phyloP scores from a whole-genome alignment of 208 protist species.

The Wallacemonas sp. region DNA sequence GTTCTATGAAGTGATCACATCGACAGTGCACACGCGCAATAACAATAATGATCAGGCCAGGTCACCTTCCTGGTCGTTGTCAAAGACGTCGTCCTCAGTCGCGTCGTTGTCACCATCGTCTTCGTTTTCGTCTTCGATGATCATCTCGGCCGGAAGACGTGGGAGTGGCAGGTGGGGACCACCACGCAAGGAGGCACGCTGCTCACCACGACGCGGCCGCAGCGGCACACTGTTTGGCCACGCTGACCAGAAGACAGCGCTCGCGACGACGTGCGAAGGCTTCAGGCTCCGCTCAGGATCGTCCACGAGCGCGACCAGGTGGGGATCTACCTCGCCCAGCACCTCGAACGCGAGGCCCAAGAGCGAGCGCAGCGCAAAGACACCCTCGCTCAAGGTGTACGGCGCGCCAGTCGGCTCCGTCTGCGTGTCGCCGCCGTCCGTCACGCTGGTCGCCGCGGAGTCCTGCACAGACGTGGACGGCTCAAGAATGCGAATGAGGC shows the following conservation, averaged over 20 bases:
- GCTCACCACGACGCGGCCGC: slow-evolving; percentile 22
- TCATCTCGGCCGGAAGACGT: slow-evolving; percentile 31
- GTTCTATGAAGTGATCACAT: not conserved
- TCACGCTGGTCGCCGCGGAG: slow-evolving; percentile 11
- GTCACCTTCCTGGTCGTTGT: not conserved
- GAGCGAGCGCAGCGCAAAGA: slow-evolving; percentile 33
- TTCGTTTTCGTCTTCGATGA: slow-evolving; percentile 22
- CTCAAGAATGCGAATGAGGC: slow-evolving; percentile 33
- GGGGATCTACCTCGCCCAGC: slow-evolving; percentile 26
- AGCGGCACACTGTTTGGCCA: slow-evolving; percentile 25
- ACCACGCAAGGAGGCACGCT: slow-evolving; percentile 18
- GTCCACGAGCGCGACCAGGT: slow-evolving; percentile 33
- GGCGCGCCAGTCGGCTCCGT: slow-evolving; percentile 18
- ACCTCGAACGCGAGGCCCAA: slow-evolving; percentile 35
- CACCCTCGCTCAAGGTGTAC: slow-evolving; percentile 34
- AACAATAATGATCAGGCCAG: not conserved
- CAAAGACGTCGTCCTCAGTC: slow-evolving; percentile 10
- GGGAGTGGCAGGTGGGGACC: slow-evolving; percentile 25
- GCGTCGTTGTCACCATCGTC: slow-evolving; percentile 17
- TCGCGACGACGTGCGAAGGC: slow-evolving; percentile 25
- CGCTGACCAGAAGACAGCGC: slow-evolving; percentile 25
- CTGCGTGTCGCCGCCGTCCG: not conserved
- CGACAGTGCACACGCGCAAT: not conserved
- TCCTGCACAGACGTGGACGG: slow-evolving; percentile 22
- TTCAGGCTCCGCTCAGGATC: slow-evolving; percentile 22